phyloP scores from a whole-genome alignment of 768 basidiomycete species.

The Pleurotus platypus region DNA sequence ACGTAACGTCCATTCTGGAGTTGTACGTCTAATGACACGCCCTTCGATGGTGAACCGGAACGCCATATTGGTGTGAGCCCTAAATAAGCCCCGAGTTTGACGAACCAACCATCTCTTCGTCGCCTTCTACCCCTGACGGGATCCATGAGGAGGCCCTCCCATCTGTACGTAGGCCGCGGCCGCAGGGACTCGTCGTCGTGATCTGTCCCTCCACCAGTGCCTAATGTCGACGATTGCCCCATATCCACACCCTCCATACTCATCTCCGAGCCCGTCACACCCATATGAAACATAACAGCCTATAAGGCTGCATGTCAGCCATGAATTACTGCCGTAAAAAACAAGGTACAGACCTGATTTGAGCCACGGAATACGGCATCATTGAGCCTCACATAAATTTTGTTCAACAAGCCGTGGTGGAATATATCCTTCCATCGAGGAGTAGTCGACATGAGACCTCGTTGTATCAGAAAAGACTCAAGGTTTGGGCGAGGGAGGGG shows the following conservation, averaged over 20 bases:
- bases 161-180: constrained; percentile 59
- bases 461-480: constrained; percentile 60
- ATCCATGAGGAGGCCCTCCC: constrained; percentile 67
- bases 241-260: constrained; percentile 68
- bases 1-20: constrained; percentile 59
- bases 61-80: constrained; percentile 66
- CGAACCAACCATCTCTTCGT: constrained; percentile 25
- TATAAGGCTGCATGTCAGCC: constrained; percentile 17
- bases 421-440: constrained; percentile 45
- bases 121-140: constrained; percentile 32
- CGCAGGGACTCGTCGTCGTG: constrained; percentile 61
- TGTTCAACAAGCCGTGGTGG: constrained; percentile 66
- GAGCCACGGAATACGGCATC: constrained; percentile 59
- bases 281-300: constrained; percentile 65
- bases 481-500: constrained; percentile 63
- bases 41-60: constrained; percentile 44
- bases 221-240: constrained; percentile 47
- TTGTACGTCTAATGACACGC: constrained; percentile 57
- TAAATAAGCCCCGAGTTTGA: constrained; percentile 66
- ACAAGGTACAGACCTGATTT: constrained; percentile 35
- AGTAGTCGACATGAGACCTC: constrained; percentile 51
- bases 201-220: constrained; percentile 70
- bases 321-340: neutral
- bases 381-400: constrained; percentile 67
- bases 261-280: constrained; percentile 43